These are phyloP conservation scores for Neofusicoccum sp. DNA, from an alignment of 2,329 filamentous ascomycete species.

Conservation along the genomic window DNA sequence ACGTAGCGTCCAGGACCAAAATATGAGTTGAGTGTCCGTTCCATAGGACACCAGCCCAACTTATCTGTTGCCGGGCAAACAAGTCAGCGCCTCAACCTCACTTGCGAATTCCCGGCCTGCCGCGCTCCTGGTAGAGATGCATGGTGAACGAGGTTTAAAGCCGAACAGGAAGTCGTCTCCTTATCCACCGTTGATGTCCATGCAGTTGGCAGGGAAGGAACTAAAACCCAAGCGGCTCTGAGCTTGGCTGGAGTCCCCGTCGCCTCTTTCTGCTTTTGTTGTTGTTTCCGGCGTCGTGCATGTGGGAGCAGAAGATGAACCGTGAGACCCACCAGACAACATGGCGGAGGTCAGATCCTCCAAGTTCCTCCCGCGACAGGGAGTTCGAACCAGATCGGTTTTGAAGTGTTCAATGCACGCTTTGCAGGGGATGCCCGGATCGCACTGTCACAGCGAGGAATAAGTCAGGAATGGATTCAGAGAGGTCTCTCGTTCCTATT, in stretches of 20 bases:
- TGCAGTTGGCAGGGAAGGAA: neutral
- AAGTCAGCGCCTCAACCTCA: constrained; percentile 3
- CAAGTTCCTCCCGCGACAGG: constrained; percentile 36
- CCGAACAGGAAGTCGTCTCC: no score
- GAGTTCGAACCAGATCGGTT: constrained; percentile 37
- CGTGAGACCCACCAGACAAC: constrained; percentile 14
- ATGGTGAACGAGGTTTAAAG: neutral
- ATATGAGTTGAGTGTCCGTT: constrained; percentile 32
- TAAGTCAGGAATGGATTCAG: neutral
- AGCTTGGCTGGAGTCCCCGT: neutral
- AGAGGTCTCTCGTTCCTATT: neutral
- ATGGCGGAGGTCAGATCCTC: constrained; percentile 10
- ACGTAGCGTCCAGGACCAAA: constrained; percentile 27
- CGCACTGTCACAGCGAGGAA: constrained; percentile 29
- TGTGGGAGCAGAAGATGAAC: constrained; percentile 4
- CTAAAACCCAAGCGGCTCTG: neutral
- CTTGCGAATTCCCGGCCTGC: neutral
- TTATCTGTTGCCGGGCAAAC: constrained; percentile 25
- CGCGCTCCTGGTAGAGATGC: no score
- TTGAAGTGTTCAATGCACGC: constrained; percentile 43
- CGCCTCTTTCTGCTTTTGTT: neutral
- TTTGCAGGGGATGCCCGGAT: constrained; percentile 43
- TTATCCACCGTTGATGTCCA: no score
- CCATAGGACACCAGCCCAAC: constrained; percentile 40
- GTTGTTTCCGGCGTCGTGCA: neutral